Percentiles rank a stretch among this genome's conserved stretches.
phyloP scores from a whole-genome alignment of 768 basidiomycete genomes.

The Leccinum boreale region DNA sequence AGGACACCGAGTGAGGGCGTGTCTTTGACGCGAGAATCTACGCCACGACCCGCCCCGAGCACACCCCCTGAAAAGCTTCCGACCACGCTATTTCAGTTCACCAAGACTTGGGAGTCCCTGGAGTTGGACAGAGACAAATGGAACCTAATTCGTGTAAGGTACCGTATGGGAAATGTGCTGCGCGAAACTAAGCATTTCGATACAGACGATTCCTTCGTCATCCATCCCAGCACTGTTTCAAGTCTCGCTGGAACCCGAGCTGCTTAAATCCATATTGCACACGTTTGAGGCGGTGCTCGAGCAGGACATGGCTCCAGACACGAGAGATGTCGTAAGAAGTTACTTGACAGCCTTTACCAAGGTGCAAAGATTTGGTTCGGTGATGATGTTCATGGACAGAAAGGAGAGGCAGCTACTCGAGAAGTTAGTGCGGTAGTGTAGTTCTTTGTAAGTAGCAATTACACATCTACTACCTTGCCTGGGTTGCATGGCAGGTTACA shows the following conservation, averaged over 20 bases:
- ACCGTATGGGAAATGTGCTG: neutral
- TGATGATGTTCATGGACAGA: conserved; percentile 59
- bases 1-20: conserved; percentile 23
- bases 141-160: conserved; percentile 54
- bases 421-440: neutral
- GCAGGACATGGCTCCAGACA: conserved; percentile 9
- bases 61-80: conserved; percentile 25
- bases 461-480: no score
- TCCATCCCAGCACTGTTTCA: conserved; percentile 62
- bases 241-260: conserved; percentile 62
- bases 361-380: conserved; percentile 61
- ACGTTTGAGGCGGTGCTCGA: conserved; percentile 41
- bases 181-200: neutral
- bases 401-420: conserved; percentile 49
- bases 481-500: no score
- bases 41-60: neutral
- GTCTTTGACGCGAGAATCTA: conserved; percentile 3
- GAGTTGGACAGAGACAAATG: conserved; percentile 46
- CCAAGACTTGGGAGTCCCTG: conserved; percentile 51
- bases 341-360: conserved; percentile 53
- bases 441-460: no score
- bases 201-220: conserved; percentile 52
- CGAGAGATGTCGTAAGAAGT: conserved; percentile 30
- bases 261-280: conserved; percentile 56
- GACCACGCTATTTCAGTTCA: conserved; percentile 60